Conservation (phyloP, 2,329 filamentous ascomycete species). For the Alternaria panax region DNA sequence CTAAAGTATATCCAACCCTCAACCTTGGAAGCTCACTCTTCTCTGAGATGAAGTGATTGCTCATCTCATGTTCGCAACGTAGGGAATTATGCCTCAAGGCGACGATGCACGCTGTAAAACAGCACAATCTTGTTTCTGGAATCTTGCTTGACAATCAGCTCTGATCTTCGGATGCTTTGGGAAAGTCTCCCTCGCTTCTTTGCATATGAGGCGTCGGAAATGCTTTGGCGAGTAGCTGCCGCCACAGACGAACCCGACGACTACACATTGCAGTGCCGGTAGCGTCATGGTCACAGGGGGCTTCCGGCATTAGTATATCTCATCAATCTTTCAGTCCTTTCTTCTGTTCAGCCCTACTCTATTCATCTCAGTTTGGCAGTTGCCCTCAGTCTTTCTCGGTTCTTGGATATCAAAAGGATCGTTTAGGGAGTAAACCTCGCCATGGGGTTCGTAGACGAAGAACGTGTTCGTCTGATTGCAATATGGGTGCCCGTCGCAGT, state of each 20-base stretch:
- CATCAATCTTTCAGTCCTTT: conserved; percentile 8
- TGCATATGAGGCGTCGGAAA: conserved; percentile 38
- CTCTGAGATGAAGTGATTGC: background rate
- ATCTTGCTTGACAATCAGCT: background rate
- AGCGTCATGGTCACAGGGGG: conserved; percentile 31
- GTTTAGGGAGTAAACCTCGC: background rate
- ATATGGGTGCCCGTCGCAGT: conserved; percentile 36
- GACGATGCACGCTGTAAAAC: background rate
- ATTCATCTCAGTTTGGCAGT: background rate
- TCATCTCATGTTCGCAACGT: background rate
- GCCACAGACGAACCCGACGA: conserved; percentile 11
- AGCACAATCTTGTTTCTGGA: background rate
- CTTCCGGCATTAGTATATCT: conserved; percentile 28
- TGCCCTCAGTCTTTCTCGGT: background rate
- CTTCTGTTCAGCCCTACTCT: conserved; percentile 1
- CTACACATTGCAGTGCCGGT: conserved; percentile 15
- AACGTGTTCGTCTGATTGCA: conserved; percentile 30
- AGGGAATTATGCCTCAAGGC: background rate
- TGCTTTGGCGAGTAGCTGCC: conserved; percentile 35
- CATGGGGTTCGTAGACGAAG: conserved; percentile 41
- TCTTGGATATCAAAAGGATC: background rate
- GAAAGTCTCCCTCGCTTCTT: conserved; percentile 19
- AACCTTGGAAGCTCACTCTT: background rate
- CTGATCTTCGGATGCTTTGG: background rate
- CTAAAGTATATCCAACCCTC: conserved; percentile 23